Base-by-base conservation (phyloP, 768 basidiomycete species). In the Tylopilus cervinicoccineus region DNA sequence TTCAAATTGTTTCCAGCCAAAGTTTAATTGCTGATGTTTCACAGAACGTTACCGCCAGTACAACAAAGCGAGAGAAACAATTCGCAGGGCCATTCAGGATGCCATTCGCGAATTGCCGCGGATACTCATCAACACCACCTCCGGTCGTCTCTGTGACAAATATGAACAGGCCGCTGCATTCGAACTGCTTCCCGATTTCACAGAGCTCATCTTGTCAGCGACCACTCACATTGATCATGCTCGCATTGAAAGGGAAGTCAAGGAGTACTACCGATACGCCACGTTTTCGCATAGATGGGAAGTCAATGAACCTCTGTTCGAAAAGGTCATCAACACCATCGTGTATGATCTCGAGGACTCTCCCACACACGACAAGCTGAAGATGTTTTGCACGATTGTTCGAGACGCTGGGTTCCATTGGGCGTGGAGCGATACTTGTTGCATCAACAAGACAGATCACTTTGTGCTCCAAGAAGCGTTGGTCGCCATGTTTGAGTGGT, bases 351-450 rank as follows among this genome's bases (percentile, higher is more conserved):
- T 34, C n/a, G 17, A 34, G 7, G 17, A 5, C 0, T 34, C 17
- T 19, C n/a, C n/a, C 10, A 34, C 33, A 17, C 33, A 34, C 17
- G 17, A 17, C 33, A 34, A 34, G 33, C 33, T 34, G 7, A 1
- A 34, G 19, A 34, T 4, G 33, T 34, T 34, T 12, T 34, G 33
- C 33, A 10, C n/a, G 17, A 34, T 34, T 10, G 43, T 26, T 3
- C 43, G 13, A 10, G 43, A 34, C 17, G 23, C 12, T 8, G 43
- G 43, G 5, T 19, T 44, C 3, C n/a, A 34, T n/a, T 44, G 43
- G 43, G 43, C 43, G 17, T 44, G 43, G 43, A 44, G 43, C 10
- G 43, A 44, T 19, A 44, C 43, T 10, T 44, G 43, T 19, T 44
- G 43, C 9, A 44, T 44, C 32, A 44, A 44, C 32, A 23, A 34